Evolutionary conservation across 2,329 filamentous ascomycete species (phyloP).

Genomic region (Colletotrichum sublineola): DNA sequence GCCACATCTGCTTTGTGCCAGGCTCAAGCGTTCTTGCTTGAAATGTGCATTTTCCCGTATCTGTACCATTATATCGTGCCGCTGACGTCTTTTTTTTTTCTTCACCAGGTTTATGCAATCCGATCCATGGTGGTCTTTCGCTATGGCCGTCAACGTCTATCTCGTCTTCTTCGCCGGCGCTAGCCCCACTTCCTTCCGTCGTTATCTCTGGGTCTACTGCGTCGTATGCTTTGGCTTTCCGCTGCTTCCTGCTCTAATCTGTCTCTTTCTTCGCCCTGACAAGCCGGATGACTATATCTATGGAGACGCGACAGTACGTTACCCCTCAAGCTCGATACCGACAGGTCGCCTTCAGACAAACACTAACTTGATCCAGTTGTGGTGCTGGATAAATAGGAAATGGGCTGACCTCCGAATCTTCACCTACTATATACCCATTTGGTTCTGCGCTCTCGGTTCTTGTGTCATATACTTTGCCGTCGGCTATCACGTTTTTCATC

Average conservation of each 20-base stretch:
- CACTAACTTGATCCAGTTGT: conserved; percentile 58
- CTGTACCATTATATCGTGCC: too few relatives aligned
- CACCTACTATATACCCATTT: conserved; percentile 73
- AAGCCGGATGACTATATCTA: conserved; percentile 53
- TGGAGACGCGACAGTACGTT: conserved; percentile 68
- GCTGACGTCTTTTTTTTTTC: conserved; percentile 12
- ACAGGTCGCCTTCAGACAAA: background rate
- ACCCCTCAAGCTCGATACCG: background rate
- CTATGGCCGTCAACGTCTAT: conserved; percentile 87
- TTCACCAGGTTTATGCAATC: conserved; percentile 79
- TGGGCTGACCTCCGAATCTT: conserved; percentile 71
- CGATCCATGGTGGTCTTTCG: conserved; percentile 82
- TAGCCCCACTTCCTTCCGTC: conserved; percentile 76
- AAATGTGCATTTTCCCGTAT: conserved; percentile 69
- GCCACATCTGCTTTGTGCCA: conserved; percentile 70
- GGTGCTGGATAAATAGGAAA: conserved; percentile 71
- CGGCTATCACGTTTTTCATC: conserved; percentile 71
- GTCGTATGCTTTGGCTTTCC: conserved; percentile 79
- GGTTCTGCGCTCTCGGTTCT: conserved; percentile 70
- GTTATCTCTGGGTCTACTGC: conserved; percentile 79
- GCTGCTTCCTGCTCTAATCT: conserved; percentile 74
- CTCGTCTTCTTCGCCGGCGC: conserved; percentile 74
- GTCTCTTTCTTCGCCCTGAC: conserved; percentile 66
- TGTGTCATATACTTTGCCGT: conserved; percentile 68
- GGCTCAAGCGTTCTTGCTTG: conserved; percentile 71